A percentile compares a stretch with the other conserved stretches of the same genome.
Conservation (phyloP, 2,329 filamentous ascomycete species). For the Cladophialophora chaetospira region DNA sequence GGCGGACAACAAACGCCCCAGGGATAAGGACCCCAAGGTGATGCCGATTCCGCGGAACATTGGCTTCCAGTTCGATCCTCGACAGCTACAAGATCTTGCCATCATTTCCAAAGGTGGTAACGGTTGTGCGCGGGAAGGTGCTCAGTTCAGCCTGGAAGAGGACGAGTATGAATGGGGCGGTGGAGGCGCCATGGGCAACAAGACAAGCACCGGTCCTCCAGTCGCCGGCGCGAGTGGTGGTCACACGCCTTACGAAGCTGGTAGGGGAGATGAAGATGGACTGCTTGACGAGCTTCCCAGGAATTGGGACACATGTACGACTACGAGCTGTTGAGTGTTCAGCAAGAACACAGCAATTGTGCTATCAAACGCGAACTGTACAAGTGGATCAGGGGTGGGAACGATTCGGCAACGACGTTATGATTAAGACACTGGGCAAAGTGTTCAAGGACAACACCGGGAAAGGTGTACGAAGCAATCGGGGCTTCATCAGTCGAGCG, state of each 20-base stretch:
- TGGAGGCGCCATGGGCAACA: constrained; percentile 29
- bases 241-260: constrained; percentile 16
- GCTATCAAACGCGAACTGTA: background rate
- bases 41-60: constrained; percentile 27
- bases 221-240: background rate
- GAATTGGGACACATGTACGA: background rate
- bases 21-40: constrained; percentile 29
- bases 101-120: constrained; percentile 32
- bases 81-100: constrained; percentile 31
- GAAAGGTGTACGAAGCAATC: too few species aligned
- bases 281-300: constrained; percentile 27
- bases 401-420: too few species aligned
- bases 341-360: background rate
- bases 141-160: constrained; percentile 28
- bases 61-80: constrained; percentile 31
- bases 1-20: constrained; percentile 13
- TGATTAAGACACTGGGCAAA: too few species aligned
- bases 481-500: too few species aligned
- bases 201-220: constrained; percentile 13
- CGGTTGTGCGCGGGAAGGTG: constrained; percentile 31
- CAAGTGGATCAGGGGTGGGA: too few species aligned
- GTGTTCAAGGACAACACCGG: too few species aligned
- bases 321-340: background rate
- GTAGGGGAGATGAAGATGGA: constrained; percentile 28
- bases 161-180: constrained; percentile 30